phyloP scores from a whole-genome alignment of 331 rosid genomes.

The Saraca asoca region DNA sequence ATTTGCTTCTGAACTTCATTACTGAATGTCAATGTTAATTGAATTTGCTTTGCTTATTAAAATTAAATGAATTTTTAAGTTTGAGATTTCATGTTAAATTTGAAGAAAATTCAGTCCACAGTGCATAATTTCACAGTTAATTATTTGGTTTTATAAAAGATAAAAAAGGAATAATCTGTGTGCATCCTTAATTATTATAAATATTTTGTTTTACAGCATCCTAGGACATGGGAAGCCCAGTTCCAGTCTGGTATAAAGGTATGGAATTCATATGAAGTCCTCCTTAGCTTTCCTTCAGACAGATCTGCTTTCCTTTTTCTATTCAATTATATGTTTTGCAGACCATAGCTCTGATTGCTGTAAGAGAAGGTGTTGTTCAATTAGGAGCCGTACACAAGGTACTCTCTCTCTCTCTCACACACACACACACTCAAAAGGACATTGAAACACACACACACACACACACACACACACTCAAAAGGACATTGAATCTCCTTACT shows the following conservation, averaged over 20 bases:
- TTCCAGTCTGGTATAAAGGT: slow-evolving; percentile 99
- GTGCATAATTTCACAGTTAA: too few species aligned
- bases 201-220: slow-evolving; percentile 66
- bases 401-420: slow-evolving; percentile 15
- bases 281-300: slow-evolving; percentile 21
- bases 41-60: too few species aligned
- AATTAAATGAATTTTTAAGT: too few species aligned
- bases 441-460: too few species aligned
- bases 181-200: neutral
- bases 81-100: too few species aligned
- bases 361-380: slow-evolving; percentile 94
- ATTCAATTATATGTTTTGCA: slow-evolving; percentile 39
- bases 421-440: neutral
- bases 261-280: neutral
- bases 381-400: slow-evolving; percentile 87
- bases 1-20: neutral
- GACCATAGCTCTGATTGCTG: slow-evolving; percentile 94
- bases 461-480: too few species aligned
- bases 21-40: neutral
- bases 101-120: too few species aligned
- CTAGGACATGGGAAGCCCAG: slow-evolving; percentile 99
- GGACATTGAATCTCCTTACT: too few species aligned
- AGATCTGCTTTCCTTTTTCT: slow-evolving; percentile 18
- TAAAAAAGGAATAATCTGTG: neutral
- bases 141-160: too few species aligned